phyloP scores from a whole-genome alignment of 1,284 basidiomycete genomes.

The Thelephora terrestris region DNA sequence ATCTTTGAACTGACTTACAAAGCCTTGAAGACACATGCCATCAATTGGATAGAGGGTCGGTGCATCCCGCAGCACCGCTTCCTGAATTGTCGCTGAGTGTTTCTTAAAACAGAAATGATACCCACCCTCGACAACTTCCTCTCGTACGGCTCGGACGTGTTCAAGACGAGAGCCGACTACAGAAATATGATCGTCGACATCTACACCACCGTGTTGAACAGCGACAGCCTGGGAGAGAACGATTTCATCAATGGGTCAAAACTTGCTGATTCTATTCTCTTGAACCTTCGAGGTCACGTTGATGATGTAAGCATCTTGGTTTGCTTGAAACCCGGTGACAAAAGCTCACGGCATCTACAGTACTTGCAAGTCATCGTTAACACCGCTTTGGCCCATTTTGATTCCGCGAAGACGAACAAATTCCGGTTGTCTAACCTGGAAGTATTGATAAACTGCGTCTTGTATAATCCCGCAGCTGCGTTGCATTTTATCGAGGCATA shows the following conservation, averaged over 20 bases:
- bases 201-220: slow-evolving; percentile 68
- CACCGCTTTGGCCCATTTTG: slow-evolving; percentile 48
- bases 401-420: slow-evolving; percentile 48
- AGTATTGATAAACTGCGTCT: slow-evolving; percentile 75
- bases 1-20: slow-evolving; percentile 78
- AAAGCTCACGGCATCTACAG: slow-evolving; percentile 16
- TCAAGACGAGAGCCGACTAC: slow-evolving; percentile 69
- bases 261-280: slow-evolving; percentile 72
- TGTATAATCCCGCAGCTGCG: slow-evolving; percentile 75
- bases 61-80: neutral
- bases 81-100: neutral
- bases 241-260: slow-evolving; percentile 83
- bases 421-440: slow-evolving; percentile 74
- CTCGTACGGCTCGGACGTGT: slow-evolving; percentile 71
- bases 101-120: slow-evolving; percentile 66
- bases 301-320: slow-evolving; percentile 50
- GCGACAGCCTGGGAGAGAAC: slow-evolving; percentile 68
- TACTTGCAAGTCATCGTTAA: slow-evolving; percentile 47
- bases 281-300: slow-evolving; percentile 68
- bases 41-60: slow-evolving; percentile 79
- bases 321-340: neutral
- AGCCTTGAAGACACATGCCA: slow-evolving; percentile 76
- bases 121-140: slow-evolving; percentile 86
- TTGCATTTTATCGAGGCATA: slow-evolving; percentile 65
- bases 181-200: slow-evolving; percentile 79